Percentiles rank a stretch among this genome's conserved stretches.
phyloP scores from a whole-genome alignment of 257 asterid genomes.

The Nicotiana sylvestris region DNA sequence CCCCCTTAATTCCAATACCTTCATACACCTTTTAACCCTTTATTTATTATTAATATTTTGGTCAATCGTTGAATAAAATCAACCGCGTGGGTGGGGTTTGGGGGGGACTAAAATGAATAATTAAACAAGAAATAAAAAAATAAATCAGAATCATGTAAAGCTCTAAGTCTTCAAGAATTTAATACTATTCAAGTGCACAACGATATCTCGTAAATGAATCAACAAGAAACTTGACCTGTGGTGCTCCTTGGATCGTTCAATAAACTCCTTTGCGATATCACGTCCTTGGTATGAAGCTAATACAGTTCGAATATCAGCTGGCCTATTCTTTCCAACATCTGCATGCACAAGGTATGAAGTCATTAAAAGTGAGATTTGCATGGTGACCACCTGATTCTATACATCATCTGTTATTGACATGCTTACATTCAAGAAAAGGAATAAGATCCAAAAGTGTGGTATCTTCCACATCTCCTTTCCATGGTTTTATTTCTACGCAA shows the following conservation, averaged over 20 bases:
- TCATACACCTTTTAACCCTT: background rate
- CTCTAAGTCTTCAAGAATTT: background rate
- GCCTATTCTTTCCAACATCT: slow-evolving; percentile 77
- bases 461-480: slow-evolving; percentile 80
- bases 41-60: too few species aligned
- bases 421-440: slow-evolving; percentile 89
- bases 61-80: too few species aligned
- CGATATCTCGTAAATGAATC: background rate
- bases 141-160: background rate
- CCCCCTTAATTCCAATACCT: background rate
- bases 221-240: slow-evolving; percentile 44
- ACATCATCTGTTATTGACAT: background rate
- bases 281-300: slow-evolving; percentile 79
- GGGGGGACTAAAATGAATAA: background rate
- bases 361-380: background rate
- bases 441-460: slow-evolving; percentile 83
- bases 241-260: slow-evolving; percentile 72
- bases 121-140: background rate
- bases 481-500: slow-evolving; percentile 55
- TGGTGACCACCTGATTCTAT: background rate
- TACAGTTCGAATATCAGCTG: slow-evolving; percentile 76
- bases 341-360: slow-evolving; percentile 18
- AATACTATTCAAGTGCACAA: background rate
- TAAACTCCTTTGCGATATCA: slow-evolving; percentile 82
- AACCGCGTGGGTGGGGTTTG: too few species aligned